Evolutionary conservation across 2,329 filamentous ascomycete genomes (phyloP).

Genomic region (Westerdykella sp.): DNA sequence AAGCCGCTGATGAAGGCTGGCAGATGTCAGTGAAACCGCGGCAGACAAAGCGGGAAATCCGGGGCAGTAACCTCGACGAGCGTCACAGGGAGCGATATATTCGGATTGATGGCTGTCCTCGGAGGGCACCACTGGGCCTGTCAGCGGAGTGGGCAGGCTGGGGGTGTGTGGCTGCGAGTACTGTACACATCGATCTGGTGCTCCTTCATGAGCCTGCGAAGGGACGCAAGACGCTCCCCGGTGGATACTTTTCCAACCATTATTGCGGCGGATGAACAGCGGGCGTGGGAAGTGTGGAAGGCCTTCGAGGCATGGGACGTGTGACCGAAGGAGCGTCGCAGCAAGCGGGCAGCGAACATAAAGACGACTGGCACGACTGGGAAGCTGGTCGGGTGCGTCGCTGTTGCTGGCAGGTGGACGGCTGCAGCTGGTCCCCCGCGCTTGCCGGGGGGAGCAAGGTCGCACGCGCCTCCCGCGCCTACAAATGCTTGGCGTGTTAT

Average conservation of each 20-base stretch:
- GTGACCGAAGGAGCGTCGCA: neutral
- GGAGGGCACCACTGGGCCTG: conserved; percentile 73
- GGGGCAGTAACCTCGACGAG: conserved; percentile 57
- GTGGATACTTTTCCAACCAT: conserved; percentile 79
- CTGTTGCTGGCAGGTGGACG: neutral
- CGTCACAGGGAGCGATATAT: conserved; percentile 96
- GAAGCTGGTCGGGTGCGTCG: too few relatives aligned
- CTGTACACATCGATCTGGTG: conserved; percentile 87
- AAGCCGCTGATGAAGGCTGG: conserved; percentile 85
- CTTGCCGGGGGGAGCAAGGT: too few relatives aligned
- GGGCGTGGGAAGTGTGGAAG: conserved; percentile 27
- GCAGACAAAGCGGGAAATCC: conserved; percentile 10
- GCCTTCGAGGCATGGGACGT: conserved; percentile 10
- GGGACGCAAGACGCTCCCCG: conserved; percentile 63
- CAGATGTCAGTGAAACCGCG: conserved; percentile 19
- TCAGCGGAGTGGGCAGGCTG: conserved; percentile 32
- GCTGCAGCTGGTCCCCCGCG: too few relatives aligned
- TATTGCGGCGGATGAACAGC: conserved; percentile 20
- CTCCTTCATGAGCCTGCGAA: conserved; percentile 82
- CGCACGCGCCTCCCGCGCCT: too few relatives aligned
- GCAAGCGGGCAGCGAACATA: neutral
- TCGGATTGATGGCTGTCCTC: conserved; percentile 97
- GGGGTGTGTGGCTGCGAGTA: conserved; percentile 38
- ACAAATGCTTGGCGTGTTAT: too few relatives aligned
- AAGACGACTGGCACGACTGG: neutral